These are phyloP conservation scores for Chalciporus piperatoides DNA, from an alignment of 1,284 basidiomycete species.

Conservation along the genomic window DNA sequence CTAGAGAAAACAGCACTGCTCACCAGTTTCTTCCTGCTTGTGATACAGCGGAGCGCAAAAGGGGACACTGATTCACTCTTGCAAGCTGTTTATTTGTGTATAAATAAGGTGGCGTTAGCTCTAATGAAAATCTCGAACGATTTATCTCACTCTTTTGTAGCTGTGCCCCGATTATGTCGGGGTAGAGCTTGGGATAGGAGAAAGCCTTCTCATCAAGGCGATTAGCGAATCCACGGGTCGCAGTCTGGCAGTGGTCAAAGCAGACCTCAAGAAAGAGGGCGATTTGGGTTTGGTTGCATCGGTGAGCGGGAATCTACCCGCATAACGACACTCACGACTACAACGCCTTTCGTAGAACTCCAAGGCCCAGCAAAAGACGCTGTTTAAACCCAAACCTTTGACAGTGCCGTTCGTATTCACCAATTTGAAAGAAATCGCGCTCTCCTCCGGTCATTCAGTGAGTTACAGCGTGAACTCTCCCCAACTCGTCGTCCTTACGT, in stretches of 20 bases:
- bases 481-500: constrained; percentile 3
- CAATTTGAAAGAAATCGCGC: constrained; percentile 82
- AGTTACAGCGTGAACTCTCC: constrained; percentile 14
- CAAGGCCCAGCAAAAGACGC: constrained; percentile 89
- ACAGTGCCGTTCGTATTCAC: constrained; percentile 89
- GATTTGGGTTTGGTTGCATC: constrained; percentile 95
- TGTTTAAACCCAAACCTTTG: constrained; percentile 92
- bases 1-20: constrained; percentile 90
- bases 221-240: constrained; percentile 95
- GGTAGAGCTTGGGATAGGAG: constrained; percentile 95
- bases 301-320: constrained; percentile 40
- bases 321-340: neutral
- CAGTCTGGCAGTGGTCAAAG: constrained; percentile 78
- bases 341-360: constrained; percentile 59
- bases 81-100: constrained; percentile 93
- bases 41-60: constrained; percentile 79
- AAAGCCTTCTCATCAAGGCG: constrained; percentile 92
- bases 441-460: constrained; percentile 80
- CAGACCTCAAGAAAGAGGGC: constrained; percentile 91
- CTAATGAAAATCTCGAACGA: neutral
- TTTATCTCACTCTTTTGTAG: constrained; percentile 38
- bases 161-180: constrained; percentile 95
- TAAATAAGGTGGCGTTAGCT: constrained; percentile 74
- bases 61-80: constrained; percentile 72
- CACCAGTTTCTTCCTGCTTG: constrained; percentile 84